Evolutionary conservation across 2,329 filamentous ascomycete genomes (phyloP).

Genomic region (Ascochyta pisi): DNA sequence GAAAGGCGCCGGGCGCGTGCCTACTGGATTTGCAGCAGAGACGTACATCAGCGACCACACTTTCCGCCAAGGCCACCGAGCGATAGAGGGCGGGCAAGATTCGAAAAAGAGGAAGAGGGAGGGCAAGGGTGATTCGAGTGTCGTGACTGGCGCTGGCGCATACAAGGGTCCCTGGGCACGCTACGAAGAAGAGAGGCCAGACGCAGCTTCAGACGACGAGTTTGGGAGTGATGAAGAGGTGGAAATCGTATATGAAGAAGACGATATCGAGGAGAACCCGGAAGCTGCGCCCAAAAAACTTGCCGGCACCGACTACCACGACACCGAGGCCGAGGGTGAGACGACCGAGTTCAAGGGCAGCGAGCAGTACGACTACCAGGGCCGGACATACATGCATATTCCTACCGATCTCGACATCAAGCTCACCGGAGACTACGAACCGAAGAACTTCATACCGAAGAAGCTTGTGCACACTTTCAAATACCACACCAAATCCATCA

Average conservation of each 20-base stretch:
- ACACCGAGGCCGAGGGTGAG: conserved; percentile 63
- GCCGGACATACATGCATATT: conserved; percentile 96
- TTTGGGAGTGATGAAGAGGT: conserved; percentile 71
- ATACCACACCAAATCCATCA: conserved; percentile 82
- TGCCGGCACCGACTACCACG: conserved; percentile 62
- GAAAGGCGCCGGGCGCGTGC: conserved; percentile 51
- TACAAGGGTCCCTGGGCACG: conserved; percentile 96
- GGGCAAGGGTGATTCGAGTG: conserved; percentile 79
- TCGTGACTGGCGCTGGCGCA: conserved; percentile 84
- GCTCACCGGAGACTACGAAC: conserved; percentile 77
- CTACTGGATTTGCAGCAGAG: conserved; percentile 86
- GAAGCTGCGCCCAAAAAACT: conserved; percentile 65
- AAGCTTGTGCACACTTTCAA: conserved; percentile 93
- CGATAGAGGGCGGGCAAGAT: conserved; percentile 67
- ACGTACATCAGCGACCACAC: conserved; percentile 88
- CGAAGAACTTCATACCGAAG: conserved; percentile 93
- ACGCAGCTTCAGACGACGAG: conserved; percentile 67
- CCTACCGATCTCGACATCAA: conserved; percentile 65
- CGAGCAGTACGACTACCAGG: conserved; percentile 88
- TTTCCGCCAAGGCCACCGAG: conserved; percentile 86
- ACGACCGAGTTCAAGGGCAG: conserved; percentile 87
- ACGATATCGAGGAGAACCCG: conserved; percentile 68
- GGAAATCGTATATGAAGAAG: conserved; percentile 77
- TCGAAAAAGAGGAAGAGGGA: conserved; percentile 83
- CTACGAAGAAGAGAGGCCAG: conserved; percentile 77